Evolutionary conservation across 176 grass and related monocot genomes (phyloP).

Genomic region (Hsuehochloa calcarea): DNA sequence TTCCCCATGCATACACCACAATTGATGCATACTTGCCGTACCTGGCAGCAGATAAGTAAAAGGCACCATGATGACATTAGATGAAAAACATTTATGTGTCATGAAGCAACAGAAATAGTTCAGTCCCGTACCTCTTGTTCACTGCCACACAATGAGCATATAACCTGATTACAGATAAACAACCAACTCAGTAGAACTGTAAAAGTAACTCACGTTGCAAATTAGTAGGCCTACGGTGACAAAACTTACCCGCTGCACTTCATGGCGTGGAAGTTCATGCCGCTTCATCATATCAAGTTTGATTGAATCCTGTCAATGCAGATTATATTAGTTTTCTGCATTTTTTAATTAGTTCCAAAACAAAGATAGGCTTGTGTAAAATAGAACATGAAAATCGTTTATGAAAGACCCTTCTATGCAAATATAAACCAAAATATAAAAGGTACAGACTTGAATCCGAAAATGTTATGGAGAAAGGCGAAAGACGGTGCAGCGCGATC

Average conservation of each 20-base stretch:
- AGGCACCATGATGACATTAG: conserved; percentile 18
- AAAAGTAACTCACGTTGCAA: neutral
- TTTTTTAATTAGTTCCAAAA: neutral
- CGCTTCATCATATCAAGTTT: conserved; percentile 43
- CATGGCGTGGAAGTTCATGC: conserved; percentile 82
- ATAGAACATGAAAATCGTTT: neutral
- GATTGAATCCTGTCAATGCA: conserved; percentile 66
- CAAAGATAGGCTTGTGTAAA: neutral
- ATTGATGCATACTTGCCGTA: conserved; percentile 64
- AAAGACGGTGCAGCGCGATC: too few relatives aligned
- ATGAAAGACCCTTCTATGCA: neutral
- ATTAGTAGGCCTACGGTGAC: neutral
- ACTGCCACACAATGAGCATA: conserved; percentile 81
- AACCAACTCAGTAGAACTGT: neutral
- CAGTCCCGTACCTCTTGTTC: conserved; percentile 72
- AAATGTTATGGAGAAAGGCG: too few relatives aligned
- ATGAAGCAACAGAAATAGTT: neutral
- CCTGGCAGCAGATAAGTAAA: conserved; percentile 56
- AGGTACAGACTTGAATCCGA: neutral
- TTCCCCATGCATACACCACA: conserved; percentile 86
- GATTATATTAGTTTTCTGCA: neutral
- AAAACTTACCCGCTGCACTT: conserved; percentile 48
- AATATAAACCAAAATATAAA: conserved; percentile 2
- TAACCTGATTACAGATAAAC: conserved; percentile 45
- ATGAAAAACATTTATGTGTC: neutral